Percentiles rank a stretch among this genome's conserved stretches.
Evolutionary conservation across 2,329 filamentous ascomycete species (phyloP).

Genomic region (Arachnopeziza araneosa): DNA sequence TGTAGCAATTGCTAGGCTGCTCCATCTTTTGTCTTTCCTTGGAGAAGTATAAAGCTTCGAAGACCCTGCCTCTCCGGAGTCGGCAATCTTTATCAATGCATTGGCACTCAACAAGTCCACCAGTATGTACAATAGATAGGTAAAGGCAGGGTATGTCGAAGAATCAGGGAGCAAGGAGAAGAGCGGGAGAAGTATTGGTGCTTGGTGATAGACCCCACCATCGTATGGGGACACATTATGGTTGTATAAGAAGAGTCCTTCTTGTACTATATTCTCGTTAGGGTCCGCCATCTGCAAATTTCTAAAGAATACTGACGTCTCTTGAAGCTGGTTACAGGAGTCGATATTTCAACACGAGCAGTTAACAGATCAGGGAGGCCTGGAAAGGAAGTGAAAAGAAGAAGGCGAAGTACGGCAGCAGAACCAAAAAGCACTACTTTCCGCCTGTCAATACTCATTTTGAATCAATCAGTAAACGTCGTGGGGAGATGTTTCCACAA

Average conservation of each 20-base stretch:
- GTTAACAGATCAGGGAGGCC: slow-evolving; percentile 79
- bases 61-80: slow-evolving; percentile 71
- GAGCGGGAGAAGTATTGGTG: slow-evolving; percentile 82
- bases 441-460: slow-evolving; percentile 50
- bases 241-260: slow-evolving; percentile 92
- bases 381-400: slow-evolving; percentile 77
- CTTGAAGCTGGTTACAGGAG: slow-evolving; percentile 96
- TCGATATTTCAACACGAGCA: slow-evolving; percentile 91
- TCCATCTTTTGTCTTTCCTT: slow-evolving; percentile 69
- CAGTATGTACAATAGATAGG: slow-evolving; percentile 71
- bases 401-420: slow-evolving; percentile 71
- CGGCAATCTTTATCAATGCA: slow-evolving; percentile 72
- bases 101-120: slow-evolving; percentile 79
- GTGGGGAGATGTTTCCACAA: neutral
- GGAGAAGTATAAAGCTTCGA: slow-evolving; percentile 74
- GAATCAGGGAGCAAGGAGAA: slow-evolving; percentile 82
- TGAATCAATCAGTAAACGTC: neutral
- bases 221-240: slow-evolving; percentile 97
- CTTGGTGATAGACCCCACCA: slow-evolving; percentile 77
- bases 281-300: neutral
- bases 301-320: slow-evolving; percentile 56
- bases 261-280: slow-evolving; percentile 62
- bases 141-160: slow-evolving; percentile 61
- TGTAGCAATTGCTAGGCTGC: slow-evolving; percentile 69
- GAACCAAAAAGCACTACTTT: slow-evolving; percentile 66